A percentile compares a stretch with the other conserved stretches of the same genome.
Evolutionary conservation across 306 rosid species (phyloP).

Genomic region (Quercus dentata): DNA sequence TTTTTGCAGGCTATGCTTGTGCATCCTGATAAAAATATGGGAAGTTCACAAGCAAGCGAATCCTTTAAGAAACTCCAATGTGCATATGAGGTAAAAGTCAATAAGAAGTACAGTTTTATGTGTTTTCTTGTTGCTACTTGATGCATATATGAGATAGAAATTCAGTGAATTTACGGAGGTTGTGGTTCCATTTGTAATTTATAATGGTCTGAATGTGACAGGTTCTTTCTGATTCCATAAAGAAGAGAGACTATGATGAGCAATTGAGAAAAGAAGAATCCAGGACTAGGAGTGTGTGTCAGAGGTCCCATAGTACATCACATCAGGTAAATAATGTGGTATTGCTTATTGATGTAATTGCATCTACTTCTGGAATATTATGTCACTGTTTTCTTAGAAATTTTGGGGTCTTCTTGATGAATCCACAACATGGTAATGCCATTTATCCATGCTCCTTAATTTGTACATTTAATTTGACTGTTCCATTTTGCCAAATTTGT

Average conservation of each 20-base stretch:
- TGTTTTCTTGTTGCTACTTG: slow-evolving; percentile 15
- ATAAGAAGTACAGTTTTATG: background rate
- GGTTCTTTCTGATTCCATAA: slow-evolving; percentile 88
- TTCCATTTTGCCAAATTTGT: background rate
- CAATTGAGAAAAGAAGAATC: slow-evolving; percentile 89
- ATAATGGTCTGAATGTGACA: slow-evolving; percentile 26
- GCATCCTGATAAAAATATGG: slow-evolving; percentile 99
- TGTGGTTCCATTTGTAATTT: slow-evolving; percentile 2
- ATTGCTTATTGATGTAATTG: slow-evolving; percentile 8
- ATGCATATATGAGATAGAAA: slow-evolving; percentile 9
- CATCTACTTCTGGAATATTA: background rate
- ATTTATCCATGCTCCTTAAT: background rate
- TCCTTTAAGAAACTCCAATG: slow-evolving; percentile 92
- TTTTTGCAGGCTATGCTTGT: slow-evolving; percentile 87
- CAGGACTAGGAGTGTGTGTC: slow-evolving; percentile 86
- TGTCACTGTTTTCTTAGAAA: background rate
- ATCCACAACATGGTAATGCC: background rate
- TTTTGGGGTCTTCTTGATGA: background rate
- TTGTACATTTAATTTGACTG: background rate
- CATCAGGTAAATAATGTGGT: slow-evolving; percentile 50
- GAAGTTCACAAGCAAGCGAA: slow-evolving; percentile 83
- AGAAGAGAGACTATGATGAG: slow-evolving; percentile 93
- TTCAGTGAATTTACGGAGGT: slow-evolving; percentile 1
- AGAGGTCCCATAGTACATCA: slow-evolving; percentile 66
- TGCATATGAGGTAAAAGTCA: slow-evolving; percentile 82